Percentiles rank a stretch among this genome's conserved stretches.
Conservation (phyloP, 2,329 filamentous ascomycete genomes). For the Pseudocercospora pini-densiflorae region DNA sequence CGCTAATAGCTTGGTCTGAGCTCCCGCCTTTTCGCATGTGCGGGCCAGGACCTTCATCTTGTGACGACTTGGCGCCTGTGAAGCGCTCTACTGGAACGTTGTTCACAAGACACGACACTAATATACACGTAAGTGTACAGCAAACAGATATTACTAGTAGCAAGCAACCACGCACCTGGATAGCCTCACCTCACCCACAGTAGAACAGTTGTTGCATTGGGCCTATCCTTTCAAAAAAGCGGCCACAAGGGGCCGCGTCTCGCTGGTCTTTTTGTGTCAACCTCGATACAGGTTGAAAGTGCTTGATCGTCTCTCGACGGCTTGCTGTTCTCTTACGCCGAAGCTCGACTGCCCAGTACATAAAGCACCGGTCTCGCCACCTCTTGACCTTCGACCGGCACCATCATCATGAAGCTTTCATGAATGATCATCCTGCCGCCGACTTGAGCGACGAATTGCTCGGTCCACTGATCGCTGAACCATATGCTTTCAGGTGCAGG, state of each 20-base stretch:
- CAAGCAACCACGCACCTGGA: background rate
- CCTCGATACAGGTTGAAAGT: too few relatives aligned
- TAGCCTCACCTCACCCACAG: background rate
- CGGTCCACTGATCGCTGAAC: conserved; percentile 35
- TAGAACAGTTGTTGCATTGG: too few relatives aligned
- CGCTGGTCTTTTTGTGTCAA: background rate
- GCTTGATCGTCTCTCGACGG: too few relatives aligned
- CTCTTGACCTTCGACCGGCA: conserved; percentile 28
- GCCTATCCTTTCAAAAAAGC: too few relatives aligned
- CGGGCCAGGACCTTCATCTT: background rate
- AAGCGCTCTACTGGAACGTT: background rate
- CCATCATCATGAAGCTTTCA: conserved; percentile 41
- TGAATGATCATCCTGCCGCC: conserved; percentile 36
- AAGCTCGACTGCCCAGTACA: conserved; percentile 27
- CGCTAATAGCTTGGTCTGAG: background rate
- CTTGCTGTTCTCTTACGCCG: background rate
- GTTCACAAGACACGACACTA: background rate
- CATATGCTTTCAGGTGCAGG: conserved; percentile 30
- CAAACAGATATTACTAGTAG: background rate
- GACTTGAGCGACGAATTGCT: conserved; percentile 35
- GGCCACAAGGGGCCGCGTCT: too few relatives aligned
- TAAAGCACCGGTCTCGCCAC: conserved; percentile 39
- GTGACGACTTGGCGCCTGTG: background rate
- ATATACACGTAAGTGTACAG: background rate
- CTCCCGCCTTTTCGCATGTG: background rate